Evolutionary conservation across 805 yeast genomes (phyloP).

Genomic region (Torulaspora quercuum): DNA sequence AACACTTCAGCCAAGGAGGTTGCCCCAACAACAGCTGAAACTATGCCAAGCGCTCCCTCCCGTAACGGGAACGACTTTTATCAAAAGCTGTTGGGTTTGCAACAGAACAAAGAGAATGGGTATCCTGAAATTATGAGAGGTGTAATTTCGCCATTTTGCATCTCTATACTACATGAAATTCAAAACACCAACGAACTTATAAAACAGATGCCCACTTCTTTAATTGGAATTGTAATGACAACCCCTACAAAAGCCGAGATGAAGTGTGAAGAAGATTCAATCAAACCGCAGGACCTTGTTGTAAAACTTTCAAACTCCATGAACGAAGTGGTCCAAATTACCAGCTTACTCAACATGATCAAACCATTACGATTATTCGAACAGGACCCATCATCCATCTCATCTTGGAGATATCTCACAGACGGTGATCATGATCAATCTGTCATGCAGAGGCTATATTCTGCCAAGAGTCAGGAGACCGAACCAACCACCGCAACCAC

Average conservation of each 20-base stretch:
- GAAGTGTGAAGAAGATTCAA: conserved; percentile 9
- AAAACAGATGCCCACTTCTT: conserved; percentile 32
- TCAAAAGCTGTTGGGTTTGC: conserved; percentile 31
- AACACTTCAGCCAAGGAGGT: neutral
- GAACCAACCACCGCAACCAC: neutral
- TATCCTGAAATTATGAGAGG: conserved; percentile 22
- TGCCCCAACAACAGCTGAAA: neutral
- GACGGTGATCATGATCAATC: conserved; percentile 3
- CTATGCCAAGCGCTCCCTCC: conserved; percentile 2
- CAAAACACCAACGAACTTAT: conserved; percentile 30
- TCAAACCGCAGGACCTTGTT: conserved; percentile 29
- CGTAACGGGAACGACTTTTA: conserved; percentile 26
- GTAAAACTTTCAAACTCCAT: conserved; percentile 33
- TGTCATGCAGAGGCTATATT: conserved; percentile 8
- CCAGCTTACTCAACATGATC: conserved; percentile 30
- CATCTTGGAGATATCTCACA: conserved; percentile 12
- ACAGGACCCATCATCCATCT: conserved; percentile 6
- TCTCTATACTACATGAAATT: conserved; percentile 28
- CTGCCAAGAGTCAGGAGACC: conserved; percentile 2
- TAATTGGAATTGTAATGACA: conserved; percentile 31
- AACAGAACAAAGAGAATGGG: conserved; percentile 16
- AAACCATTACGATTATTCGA: conserved; percentile 34
- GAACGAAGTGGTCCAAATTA: conserved; percentile 35
- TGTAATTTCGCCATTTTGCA: conserved; percentile 32
- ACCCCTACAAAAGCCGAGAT: conserved; percentile 18